Evolutionary conservation across 192 early-diverging fungal species (phyloP).

Genomic region (Backusella liffmaniae): DNA sequence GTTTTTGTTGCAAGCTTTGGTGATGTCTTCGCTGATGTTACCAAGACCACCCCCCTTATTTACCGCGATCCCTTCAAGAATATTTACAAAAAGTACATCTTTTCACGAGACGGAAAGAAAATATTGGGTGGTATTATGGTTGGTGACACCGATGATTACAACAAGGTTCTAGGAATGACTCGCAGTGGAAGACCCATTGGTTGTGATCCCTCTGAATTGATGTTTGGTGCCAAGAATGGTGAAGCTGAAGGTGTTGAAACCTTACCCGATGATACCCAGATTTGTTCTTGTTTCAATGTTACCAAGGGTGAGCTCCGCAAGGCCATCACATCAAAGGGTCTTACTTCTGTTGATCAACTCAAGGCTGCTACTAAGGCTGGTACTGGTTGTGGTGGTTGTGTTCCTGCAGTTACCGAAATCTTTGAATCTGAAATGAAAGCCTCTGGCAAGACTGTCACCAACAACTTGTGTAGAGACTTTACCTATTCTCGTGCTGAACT

Average conservation of each 20-base stretch:
- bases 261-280: conserved; percentile 65
- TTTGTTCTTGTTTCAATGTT: conserved; percentile 73
- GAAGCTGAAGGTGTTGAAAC: conserved; percentile 46
- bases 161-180: conserved; percentile 54
- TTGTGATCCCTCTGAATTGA: conserved; percentile 53
- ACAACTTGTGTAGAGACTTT: conserved; percentile 62
- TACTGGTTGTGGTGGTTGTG: conserved; percentile 63
- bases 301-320: conserved; percentile 56
- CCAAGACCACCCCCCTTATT: conserved; percentile 36
- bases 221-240: conserved; percentile 39
- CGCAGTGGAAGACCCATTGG: conserved; percentile 51
- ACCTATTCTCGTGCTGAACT: conserved; percentile 56
- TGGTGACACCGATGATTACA: conserved; percentile 65
- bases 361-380: conserved; percentile 34
- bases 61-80: conserved; percentile 55
- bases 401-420: conserved; percentile 46
- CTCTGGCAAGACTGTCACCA: conserved; percentile 51
- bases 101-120: conserved; percentile 64
- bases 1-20: conserved; percentile 73
- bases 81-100: conserved; percentile 59
- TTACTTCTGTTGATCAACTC: conserved; percentile 17
- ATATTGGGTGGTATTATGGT: conserved; percentile 67
- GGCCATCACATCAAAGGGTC: conserved; percentile 46
- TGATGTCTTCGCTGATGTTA: conserved; percentile 56
- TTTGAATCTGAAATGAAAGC: conserved; percentile 60